These are phyloP conservation scores for Sporothrix globosa DNA, from an alignment of 2,329 filamentous ascomycete genomes.

Conservation along the genomic window DNA sequence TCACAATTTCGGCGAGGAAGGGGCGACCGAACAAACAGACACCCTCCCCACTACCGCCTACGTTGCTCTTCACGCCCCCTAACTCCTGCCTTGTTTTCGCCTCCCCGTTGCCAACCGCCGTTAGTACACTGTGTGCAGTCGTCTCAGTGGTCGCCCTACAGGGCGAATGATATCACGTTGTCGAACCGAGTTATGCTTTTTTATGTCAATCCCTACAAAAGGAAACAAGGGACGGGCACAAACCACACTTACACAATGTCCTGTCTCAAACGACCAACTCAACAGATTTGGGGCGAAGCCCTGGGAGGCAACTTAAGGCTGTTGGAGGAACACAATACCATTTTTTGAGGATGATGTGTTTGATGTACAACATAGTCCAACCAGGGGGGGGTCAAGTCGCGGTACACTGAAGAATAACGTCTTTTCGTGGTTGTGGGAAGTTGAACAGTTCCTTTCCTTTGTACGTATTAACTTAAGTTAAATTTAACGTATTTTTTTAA, in stretches of 20 bases:
- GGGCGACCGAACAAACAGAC: background rate
- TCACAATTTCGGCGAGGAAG: slow-evolving; percentile 1
- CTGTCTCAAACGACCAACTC: slow-evolving; percentile 4
- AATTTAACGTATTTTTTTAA: too few relatives aligned
- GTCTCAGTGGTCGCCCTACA: slow-evolving; percentile 35
- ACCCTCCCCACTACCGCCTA: background rate
- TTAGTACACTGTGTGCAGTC: background rate
- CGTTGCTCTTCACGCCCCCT: background rate
- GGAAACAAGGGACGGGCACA: background rate
- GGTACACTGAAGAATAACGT: too few relatives aligned
- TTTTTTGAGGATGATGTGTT: too few relatives aligned
- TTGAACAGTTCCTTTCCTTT: too few relatives aligned
- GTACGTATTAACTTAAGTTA: too few relatives aligned
- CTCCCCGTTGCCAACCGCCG: slow-evolving; percentile 18
- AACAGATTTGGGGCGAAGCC: background rate
- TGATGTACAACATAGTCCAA: background rate
- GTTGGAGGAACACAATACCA: background rate
- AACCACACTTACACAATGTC: background rate
- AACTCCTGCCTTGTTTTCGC: slow-evolving; percentile 13
- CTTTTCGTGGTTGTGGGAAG: too few relatives aligned
- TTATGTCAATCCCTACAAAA: background rate
- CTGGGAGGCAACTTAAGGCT: slow-evolving; percentile 16
- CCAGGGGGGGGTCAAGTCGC: too few relatives aligned
- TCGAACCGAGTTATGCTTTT: background rate
- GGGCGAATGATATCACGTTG: slow-evolving; percentile 23